Conservation (phyloP, 2,329 filamentous ascomycete genomes). For the Pyrenophora tritici-repentis region DNA sequence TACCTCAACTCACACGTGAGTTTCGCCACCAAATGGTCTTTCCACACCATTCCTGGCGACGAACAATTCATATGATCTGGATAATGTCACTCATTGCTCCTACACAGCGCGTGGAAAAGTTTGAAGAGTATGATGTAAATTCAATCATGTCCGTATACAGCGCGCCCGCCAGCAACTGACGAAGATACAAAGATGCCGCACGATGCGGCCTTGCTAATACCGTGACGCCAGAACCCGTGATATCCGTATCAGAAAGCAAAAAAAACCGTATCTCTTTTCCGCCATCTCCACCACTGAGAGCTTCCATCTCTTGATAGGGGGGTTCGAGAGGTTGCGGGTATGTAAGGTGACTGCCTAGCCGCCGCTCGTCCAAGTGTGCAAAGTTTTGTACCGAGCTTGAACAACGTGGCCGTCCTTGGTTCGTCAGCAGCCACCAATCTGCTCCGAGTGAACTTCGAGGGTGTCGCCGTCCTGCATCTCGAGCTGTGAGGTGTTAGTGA, state of each 20-base stretch:
- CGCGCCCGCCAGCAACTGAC: constrained; percentile 25
- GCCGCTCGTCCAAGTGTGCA: constrained; percentile 1
- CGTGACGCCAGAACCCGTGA: constrained; percentile 38
- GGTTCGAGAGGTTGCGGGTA: constrained; percentile 6
- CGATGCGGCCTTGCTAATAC: constrained; percentile 27
- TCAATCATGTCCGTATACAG: constrained; percentile 20
- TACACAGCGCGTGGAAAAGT: background rate
- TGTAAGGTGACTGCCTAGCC: constrained; percentile 1
- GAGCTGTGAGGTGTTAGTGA: constrained; percentile 62
- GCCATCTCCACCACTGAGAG: constrained; percentile 27
- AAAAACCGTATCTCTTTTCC: constrained; percentile 19
- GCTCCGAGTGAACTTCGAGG: constrained; percentile 96
- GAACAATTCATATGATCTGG: too few relatives aligned
- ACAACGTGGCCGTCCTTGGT: constrained; percentile 4
- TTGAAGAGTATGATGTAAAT: constrained; percentile 9
- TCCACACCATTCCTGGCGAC: too few relatives aligned
- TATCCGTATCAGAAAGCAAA: constrained; percentile 27
- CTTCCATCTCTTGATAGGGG: constrained; percentile 16
- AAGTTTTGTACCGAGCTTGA: constrained; percentile 2
- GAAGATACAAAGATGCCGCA: constrained; percentile 29
- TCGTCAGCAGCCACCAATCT: constrained; percentile 77
- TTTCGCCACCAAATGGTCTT: too few relatives aligned
- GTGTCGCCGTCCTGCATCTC: constrained; percentile 97
- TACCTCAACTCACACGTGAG: too few relatives aligned
- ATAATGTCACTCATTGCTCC: background rate